Conservation (phyloP, 2,329 filamentous ascomycete genomes). For the Paecilomyces dactylethromorphus region DNA sequence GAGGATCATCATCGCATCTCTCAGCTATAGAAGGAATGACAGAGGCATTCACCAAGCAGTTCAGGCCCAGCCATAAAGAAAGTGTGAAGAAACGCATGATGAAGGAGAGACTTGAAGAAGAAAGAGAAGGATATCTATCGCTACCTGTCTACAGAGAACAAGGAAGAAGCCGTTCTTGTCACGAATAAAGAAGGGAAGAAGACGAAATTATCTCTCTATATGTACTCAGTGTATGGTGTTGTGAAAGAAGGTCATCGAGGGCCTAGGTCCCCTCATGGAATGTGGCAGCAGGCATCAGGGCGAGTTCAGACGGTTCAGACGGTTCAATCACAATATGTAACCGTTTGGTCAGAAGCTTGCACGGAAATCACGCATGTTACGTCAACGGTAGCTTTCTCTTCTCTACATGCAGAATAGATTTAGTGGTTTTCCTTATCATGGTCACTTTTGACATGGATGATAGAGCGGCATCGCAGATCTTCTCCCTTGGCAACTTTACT, state of each 20-base stretch:
- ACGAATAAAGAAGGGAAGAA: neutral
- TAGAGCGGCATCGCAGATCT: neutral
- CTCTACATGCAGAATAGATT: neutral
- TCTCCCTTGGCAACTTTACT: neutral
- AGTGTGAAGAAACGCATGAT: neutral
- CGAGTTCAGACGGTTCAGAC: neutral
- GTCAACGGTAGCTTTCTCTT: neutral
- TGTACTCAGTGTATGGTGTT: neutral
- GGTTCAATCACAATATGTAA: neutral
- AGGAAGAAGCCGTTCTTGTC: neutral
- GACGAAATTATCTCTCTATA: neutral
- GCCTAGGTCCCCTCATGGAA: neutral
- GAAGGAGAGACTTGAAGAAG: neutral
- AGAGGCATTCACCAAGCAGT: slow-evolving; percentile 1
- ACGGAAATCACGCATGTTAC: neutral
- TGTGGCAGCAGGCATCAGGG: neutral
- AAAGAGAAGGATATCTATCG: neutral
- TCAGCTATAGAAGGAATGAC: neutral
- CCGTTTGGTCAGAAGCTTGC: neutral
- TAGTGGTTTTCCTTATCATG: neutral
- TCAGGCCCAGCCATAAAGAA: neutral
- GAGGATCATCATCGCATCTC: neutral
- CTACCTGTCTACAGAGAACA: neutral
- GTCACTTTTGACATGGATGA: neutral
- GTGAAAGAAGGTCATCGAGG: neutral